Base-by-base conservation (phyloP, 108 stramenopile genomes). In the Conticribra weissflogii region DNA sequence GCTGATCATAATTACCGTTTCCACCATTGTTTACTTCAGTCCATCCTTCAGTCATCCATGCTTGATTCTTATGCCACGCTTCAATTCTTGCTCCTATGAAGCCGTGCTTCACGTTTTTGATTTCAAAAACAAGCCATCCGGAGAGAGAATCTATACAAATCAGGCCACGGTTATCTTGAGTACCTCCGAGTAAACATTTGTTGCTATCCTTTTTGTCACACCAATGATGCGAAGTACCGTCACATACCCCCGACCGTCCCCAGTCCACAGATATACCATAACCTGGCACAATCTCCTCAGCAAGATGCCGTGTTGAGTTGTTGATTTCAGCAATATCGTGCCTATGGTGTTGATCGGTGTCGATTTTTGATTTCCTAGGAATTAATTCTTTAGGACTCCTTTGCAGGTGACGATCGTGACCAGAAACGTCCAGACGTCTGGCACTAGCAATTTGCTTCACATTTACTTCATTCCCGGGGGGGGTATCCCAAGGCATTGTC, bases 71-170 rank as follows among this genome's bases (percentile, higher is more conserved):
- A 22, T 56, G 59, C 78, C 78, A 79, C 18, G 66, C 12, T 48
- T 79, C 79, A 22, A 80, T 63, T 44, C 58, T 56, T 29, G 74
- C 79, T 19, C 70, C 78, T 54, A 79, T 66, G 27, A 79, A 71
- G 9, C 70, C 78, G 22, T 65, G 51, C 29, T 79, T 66, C 14
- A 79, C 78, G 25, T 65, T 44, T 32, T 70, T 75, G 18, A 71
- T 45, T 12, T 76, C 74, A 17, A 76, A 76, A 2, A 75, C 68
- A 18, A 71, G 21, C 79, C 69, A 80, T 16, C 79, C 78, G 17
- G 70, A 71, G 5, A 79, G 47, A 0, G 58, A 58, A 62, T 66
- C 59, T 45, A 71, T 71, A 50, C 65, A 71, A 23, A 79, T 32
- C 25, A 45, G 59, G 4, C 76, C 76, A n/a, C 68, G 52, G 19